These are phyloP conservation scores for Chrysoporthe cubensis DNA, from an alignment of 2,329 filamentous ascomycete species.

Conservation along the genomic window DNA sequence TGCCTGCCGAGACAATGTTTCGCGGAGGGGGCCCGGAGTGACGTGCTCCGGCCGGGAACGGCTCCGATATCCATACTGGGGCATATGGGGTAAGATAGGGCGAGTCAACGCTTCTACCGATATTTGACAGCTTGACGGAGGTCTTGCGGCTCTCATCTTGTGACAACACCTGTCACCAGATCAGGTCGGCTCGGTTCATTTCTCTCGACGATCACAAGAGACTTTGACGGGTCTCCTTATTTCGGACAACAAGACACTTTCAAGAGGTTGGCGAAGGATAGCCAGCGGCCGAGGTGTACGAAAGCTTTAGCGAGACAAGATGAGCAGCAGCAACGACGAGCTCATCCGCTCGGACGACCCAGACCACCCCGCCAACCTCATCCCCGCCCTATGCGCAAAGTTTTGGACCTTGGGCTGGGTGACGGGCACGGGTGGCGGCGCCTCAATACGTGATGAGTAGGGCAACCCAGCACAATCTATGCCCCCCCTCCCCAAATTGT, in stretches of 20 bases:
- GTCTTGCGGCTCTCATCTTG: not conserved
- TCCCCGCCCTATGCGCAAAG: conserved; percentile 88
- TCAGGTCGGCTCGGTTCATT: no score
- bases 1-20: conserved; percentile 9
- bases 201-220: no score
- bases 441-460: conserved; percentile 72
- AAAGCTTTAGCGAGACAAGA: not conserved
- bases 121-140: not conserved
- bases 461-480: conserved; percentile 30
- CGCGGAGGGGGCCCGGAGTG: not conserved
- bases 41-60: not conserved
- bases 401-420: conserved; percentile 98
- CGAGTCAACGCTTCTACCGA: not conserved
- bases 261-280: no score
- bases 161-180: not conserved
- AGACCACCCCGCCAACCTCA: conserved; percentile 91
- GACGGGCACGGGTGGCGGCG: conserved; percentile 81
- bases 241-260: not conserved
- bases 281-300: not conserved
- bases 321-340: conserved; percentile 50
- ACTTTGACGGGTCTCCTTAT: no score
- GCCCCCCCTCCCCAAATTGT: conserved; percentile 5
- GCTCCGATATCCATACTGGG: conserved; percentile 1
- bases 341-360: conserved; percentile 69
- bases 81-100: not conserved